Evolutionary conservation across 2,329 filamentous ascomycete species (phyloP).

Genomic region (Trichoderma koningii): DNA sequence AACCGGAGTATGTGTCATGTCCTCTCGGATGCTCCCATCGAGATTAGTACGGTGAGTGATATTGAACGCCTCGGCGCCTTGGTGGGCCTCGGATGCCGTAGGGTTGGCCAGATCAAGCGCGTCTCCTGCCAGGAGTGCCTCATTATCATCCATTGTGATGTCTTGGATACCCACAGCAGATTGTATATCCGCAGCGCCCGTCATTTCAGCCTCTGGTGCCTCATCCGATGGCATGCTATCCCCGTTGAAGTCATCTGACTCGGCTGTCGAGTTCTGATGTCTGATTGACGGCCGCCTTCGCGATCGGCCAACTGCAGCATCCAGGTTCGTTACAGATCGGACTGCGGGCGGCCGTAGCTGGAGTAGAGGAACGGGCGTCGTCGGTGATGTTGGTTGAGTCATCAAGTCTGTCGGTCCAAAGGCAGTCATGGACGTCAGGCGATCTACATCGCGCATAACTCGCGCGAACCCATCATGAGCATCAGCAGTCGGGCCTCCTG

Average conservation of each 20-base stretch:
- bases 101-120: conserved; percentile 75
- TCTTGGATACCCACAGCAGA: conserved; percentile 83
- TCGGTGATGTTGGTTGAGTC: conserved; percentile 92
- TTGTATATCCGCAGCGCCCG: conserved; percentile 78
- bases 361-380: conserved; percentile 73
- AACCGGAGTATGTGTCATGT: conserved; percentile 65
- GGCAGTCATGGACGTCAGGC: conserved; percentile 78
- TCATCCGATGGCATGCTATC: conserved; percentile 83
- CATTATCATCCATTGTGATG: conserved; percentile 75
- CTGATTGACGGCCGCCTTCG: conserved; percentile 81
- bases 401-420: conserved; percentile 67
- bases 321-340: conserved; percentile 54
- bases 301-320: conserved; percentile 54
- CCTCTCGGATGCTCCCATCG: conserved; percentile 81
- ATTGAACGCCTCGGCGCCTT: conserved; percentile 88
- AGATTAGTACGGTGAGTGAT: conserved; percentile 84
- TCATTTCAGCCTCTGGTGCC: conserved; percentile 73
- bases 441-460: conserved; percentile 78
- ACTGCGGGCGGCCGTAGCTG: conserved; percentile 59
- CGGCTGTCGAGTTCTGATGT: conserved; percentile 87
- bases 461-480: conserved; percentile 73
- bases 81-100: conserved; percentile 74
- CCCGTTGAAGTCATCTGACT: conserved; percentile 81
- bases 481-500: conserved; percentile 68
- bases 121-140: conserved; percentile 74